phyloP scores from a whole-genome alignment of 257 asterid genomes.

The Osmanthus fragrans region DNA sequence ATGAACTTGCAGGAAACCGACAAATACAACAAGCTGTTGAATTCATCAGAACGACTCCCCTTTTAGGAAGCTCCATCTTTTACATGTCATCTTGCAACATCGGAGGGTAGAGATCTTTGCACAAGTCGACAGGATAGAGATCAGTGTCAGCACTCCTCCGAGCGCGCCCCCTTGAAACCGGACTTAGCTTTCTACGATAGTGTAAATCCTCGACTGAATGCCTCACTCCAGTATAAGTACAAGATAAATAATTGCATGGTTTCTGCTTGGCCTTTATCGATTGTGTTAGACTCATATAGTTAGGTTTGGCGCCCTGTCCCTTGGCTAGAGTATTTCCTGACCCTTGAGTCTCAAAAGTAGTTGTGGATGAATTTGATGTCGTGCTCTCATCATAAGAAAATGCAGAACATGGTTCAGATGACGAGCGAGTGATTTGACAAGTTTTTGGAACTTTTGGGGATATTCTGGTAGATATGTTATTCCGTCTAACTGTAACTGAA shows the following conservation, averaged over 20 bases:
- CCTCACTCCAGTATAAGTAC: conserved; percentile 7
- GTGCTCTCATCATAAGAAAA: conserved; percentile 6
- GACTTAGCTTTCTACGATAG: conserved; percentile 11
- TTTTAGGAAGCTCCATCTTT: conserved; percentile 16
- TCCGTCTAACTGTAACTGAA: background rate
- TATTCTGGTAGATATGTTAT: conserved; percentile 24
- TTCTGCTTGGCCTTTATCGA: conserved; percentile 27
- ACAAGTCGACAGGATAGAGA: conserved; percentile 45
- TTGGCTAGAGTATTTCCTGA: background rate
- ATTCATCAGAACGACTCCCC: conserved; percentile 8
- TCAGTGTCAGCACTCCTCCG: conserved; percentile 31
- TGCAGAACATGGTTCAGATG: conserved; percentile 12
- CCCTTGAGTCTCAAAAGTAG: conserved; percentile 7
- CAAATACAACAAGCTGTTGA: conserved; percentile 21
- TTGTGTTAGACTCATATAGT: conserved; percentile 21
- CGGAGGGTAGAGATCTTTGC: conserved; percentile 73
- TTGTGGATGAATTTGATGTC: conserved; percentile 11
- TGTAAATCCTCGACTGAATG: conserved; percentile 10
- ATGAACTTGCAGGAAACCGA: background rate
- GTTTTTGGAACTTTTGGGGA: conserved; percentile 29
- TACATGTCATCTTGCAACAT: conserved; percentile 15
- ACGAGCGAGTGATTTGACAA: conserved; percentile 12
- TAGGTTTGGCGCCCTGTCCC: conserved; percentile 9
- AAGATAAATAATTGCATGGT: conserved; percentile 16
- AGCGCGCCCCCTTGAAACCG: conserved; percentile 15